Evolutionary conservation across 371 early-diverging fungal genomes (phyloP), one percentile per base, ranked within the genome.

Genomic region (Ordospora pajunii): DNA sequence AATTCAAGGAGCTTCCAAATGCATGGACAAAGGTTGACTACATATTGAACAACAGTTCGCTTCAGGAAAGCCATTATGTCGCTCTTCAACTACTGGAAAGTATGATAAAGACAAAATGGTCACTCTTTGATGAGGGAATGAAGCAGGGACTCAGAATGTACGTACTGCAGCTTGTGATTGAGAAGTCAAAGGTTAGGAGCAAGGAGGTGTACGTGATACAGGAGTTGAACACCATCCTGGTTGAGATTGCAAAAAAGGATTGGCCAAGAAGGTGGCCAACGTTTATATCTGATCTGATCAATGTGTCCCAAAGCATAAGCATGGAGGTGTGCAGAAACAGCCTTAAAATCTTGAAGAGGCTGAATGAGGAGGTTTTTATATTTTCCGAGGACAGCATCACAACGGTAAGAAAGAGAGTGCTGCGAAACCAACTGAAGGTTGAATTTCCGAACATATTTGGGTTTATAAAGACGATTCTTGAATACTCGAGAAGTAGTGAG

Each of bases 211-310:
- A 67, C 17, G 54, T 77, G 7, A 74, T 83, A 19, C 75, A 78
- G n/a, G 84, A 84, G 44, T 72, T 83, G 27, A 83, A 83, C 68
- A 49, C 54, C 32, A 71, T 82, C 49, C 77, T 80, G 50, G 73
- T 77, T 27, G 85, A 93, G 90, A 93, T 99, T 52, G 86, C 97
- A 71, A 99, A 99, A 85, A 94, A 96, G 84, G 99, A 99, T 82
- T 99, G 98, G 98, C 98, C 98, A 14, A 90, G 91, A 71, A 91
- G 94, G 79, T 99, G 97, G 97, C 97, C 98, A 2, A 88, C 88
- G 17, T 97, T 99, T 83, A 95, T 99, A 75, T 90, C 93, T 22
- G 98, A 98, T 82, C 90, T 99, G 76, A 91, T 99, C 17, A 84
- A 84, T n/a, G 91, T 93, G 9, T 80, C 83, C 7, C 92, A 93